Evolutionary conservation across 2,329 filamentous ascomycete species (phyloP).

Genomic region (Phaeosphaeria sp.): DNA sequence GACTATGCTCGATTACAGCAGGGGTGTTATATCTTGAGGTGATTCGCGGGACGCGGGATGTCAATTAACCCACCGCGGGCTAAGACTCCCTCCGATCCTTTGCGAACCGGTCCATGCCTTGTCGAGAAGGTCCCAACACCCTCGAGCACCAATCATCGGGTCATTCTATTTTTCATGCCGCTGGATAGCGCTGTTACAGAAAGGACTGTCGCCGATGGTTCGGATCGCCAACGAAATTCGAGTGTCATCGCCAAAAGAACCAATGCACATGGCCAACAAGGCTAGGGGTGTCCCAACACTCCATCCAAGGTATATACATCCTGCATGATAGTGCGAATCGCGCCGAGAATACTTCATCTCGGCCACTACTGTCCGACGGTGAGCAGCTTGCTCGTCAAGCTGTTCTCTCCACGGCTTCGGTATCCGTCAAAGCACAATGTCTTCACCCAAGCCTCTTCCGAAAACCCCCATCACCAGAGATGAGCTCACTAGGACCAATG

Average conservation of each 20-base stretch:
- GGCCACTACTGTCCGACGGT: not conserved
- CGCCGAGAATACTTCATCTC: not conserved
- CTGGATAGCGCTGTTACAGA: too few species aligned
- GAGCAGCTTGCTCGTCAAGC: not conserved
- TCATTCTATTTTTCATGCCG: not conserved
- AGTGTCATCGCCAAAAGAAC: too few species aligned
- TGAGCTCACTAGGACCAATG: slow-evolving; percentile 16
- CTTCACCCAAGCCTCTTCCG: slow-evolving; percentile 1
- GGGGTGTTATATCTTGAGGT: not conserved
- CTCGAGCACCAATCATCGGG: not conserved
- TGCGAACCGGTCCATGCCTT: not conserved
- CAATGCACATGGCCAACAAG: not conserved
- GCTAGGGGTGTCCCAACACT: not conserved
- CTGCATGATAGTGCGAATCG: not conserved
- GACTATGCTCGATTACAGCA: too few species aligned
- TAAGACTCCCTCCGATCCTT: not conserved
- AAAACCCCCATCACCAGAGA: slow-evolving; percentile 12
- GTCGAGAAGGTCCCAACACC: not conserved
- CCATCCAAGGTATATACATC: not conserved
- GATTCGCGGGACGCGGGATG: not conserved
- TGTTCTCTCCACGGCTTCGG: not conserved
- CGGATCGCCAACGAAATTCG: too few species aligned
- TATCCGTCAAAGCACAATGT: slow-evolving; percentile 4
- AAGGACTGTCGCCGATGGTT: too few species aligned
- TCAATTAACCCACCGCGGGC: not conserved